Evolutionary conservation across 2,329 filamentous ascomycete genomes (phyloP).

Genomic region (Bisporella sp.): DNA sequence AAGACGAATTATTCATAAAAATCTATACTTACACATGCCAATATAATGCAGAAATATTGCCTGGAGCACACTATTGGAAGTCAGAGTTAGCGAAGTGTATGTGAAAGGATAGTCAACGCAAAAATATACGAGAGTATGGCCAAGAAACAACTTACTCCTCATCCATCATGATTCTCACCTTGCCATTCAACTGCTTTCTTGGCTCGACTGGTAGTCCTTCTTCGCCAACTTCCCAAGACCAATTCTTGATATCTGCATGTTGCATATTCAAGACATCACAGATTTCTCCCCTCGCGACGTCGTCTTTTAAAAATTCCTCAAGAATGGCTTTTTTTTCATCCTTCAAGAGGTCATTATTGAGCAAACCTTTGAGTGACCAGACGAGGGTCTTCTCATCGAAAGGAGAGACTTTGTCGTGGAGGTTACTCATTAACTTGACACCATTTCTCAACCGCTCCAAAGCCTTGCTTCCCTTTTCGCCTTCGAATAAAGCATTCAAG

Average conservation of each 20-base stretch:
- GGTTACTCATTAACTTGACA: too few species aligned
- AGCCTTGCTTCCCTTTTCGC: slow-evolving; percentile 21
- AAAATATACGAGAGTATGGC: slow-evolving; percentile 45
- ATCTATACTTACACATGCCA: too few species aligned
- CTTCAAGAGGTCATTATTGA: slow-evolving; percentile 41
- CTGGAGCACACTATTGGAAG: too few species aligned
- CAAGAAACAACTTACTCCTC: slow-evolving; percentile 32
- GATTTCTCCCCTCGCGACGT: slow-evolving; percentile 42
- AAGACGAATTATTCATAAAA: too few species aligned
- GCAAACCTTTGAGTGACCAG: slow-evolving; percentile 38
- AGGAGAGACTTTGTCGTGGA: too few species aligned
- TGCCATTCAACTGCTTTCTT: slow-evolving; percentile 47
- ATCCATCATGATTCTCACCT: slow-evolving; percentile 52
- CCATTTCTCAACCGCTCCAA: too few species aligned
- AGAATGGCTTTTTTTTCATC: slow-evolving; percentile 41
- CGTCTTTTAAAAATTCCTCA: slow-evolving; percentile 39
- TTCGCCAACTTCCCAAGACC: slow-evolving; percentile 37
- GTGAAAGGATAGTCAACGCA: slow-evolving; percentile 32
- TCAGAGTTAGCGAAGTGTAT: not conserved
- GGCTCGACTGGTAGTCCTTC: slow-evolving; percentile 37
- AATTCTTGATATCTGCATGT: slow-evolving; percentile 39
- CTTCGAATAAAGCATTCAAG: slow-evolving; percentile 41
- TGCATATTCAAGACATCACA: slow-evolving; percentile 50
- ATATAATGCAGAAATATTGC: too few species aligned
- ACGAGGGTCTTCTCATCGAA: slow-evolving; percentile 31